Base-by-base conservation (phyloP, 352 stramenopile species). In the Pythium rhizo-oryzae region DNA sequence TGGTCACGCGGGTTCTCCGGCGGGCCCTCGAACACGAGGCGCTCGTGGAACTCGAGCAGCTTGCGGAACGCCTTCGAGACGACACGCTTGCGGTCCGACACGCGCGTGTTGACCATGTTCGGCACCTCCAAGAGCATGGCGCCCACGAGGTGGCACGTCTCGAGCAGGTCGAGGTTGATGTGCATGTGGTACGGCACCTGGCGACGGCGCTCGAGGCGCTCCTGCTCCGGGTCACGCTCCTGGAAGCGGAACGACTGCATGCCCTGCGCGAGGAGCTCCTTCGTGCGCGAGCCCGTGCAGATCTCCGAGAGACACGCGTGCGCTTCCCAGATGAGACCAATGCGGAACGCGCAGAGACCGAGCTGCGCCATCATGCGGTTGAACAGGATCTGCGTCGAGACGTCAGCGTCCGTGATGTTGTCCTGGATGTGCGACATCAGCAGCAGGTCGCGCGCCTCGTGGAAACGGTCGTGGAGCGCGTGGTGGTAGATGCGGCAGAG, bases 121-220 rank as follows among this genome's bases (percentile, higher is more conserved):
- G 97, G 97, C 66, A 99, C 93, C 79, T 99, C 98, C 13, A 99
- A 85, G 46, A 99, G 89, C 97, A 99, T 99, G 43, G 97, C 97
- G 70, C 88, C 96, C 44, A 98, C 98, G 43, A 99, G 84, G 82
- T 99, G 97, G 76, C 92, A 98, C 61, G 93, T 97, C 77, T 99
- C 98, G 37, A 99, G 82, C 67, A 99, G 73, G 73, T 99, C 98
- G 21, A 99, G 80, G 78, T 99, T 99, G 75, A 99, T 99, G 84
- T 99, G 97, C 92, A 99, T 98, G 83, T 99, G 97, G 84, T 99
- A 99, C 35, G 97, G 97, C 61, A 99, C 87, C 73, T 99, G 94
- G 49, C 98, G 88, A 78, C 98, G 93, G 60, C 97, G 97, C 76
- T 99, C 97, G 9, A 97, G 85, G 59, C 98, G 98, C 79, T 99